These are phyloP conservation scores for Ogataea methylovora DNA, from an alignment of 805 yeast species.

Conservation along the genomic window DNA sequence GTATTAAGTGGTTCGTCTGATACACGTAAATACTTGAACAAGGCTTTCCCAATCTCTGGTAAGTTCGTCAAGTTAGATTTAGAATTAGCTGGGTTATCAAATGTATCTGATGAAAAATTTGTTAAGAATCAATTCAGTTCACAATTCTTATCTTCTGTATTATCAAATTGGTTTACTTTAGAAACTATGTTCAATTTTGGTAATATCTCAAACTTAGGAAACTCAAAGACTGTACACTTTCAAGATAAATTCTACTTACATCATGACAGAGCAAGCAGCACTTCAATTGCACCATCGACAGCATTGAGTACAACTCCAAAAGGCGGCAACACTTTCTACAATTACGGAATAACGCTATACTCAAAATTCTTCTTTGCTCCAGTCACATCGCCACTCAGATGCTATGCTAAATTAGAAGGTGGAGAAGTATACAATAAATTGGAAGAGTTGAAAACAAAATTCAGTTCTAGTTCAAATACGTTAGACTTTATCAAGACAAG, in stretches of 20 bases:
- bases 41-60: constrained; percentile 41
- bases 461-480: neutral
- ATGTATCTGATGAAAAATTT: constrained; percentile 22
- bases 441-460: constrained; percentile 7
- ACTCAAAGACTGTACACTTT: constrained; percentile 50
- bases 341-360: constrained; percentile 28
- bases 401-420: constrained; percentile 34
- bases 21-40: constrained; percentile 29
- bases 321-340: constrained; percentile 55
- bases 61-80: constrained; percentile 28
- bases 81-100: constrained; percentile 35
- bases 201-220: no score
- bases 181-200: constrained; percentile 49
- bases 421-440: constrained; percentile 44
- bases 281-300: constrained; percentile 7
- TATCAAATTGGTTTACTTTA: constrained; percentile 39
- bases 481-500: constrained; percentile 27
- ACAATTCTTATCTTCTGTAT: constrained; percentile 31
- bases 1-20: constrained; percentile 36
- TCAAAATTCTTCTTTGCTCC: constrained; percentile 51
- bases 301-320: no score
- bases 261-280: constrained; percentile 42
- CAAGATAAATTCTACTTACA: constrained; percentile 81
- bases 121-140: constrained; percentile 27
- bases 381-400: constrained; percentile 26